Conservation (phyloP, 441 rosid species). For the Syzygium malaccense region DNA sequence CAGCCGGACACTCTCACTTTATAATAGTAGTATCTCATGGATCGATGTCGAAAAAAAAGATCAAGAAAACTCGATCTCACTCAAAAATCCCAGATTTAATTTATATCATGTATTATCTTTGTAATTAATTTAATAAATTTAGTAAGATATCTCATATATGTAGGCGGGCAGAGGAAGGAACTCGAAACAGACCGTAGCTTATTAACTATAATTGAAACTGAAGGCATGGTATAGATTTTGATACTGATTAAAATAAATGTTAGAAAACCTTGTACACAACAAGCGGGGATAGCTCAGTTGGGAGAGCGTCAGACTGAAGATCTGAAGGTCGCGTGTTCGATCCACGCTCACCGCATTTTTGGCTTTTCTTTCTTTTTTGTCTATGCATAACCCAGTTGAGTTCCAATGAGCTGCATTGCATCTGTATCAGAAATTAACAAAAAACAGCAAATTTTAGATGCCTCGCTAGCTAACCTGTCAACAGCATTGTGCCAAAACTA, state of each 20-base stretch:
- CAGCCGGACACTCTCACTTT: background rate
- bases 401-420: background rate
- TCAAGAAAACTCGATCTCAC: background rate
- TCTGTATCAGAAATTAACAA: background rate
- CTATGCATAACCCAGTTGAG: too few species aligned
- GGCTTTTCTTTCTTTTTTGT: background rate
- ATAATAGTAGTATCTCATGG: background rate
- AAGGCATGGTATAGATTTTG: fast-evolving
- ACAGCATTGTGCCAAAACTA: background rate
- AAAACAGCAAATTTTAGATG: background rate
- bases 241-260: too few species aligned
- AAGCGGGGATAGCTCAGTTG: conserved; percentile 10
- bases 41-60: background rate
- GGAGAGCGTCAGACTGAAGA: conserved; percentile 12
- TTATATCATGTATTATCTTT: background rate
- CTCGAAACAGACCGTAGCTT: background rate
- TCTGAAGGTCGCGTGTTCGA: conserved; percentile 10
- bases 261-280: fast-evolving
- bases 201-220: background rate
- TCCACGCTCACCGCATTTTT: background rate
- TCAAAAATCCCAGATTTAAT: background rate
- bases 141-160: background rate
- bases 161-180: background rate
- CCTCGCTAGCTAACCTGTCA: background rate
- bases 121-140: background rate